Evolutionary conservation across 1,284 basidiomycete genomes (phyloP).

Genomic region (Trametes pubescens): DNA sequence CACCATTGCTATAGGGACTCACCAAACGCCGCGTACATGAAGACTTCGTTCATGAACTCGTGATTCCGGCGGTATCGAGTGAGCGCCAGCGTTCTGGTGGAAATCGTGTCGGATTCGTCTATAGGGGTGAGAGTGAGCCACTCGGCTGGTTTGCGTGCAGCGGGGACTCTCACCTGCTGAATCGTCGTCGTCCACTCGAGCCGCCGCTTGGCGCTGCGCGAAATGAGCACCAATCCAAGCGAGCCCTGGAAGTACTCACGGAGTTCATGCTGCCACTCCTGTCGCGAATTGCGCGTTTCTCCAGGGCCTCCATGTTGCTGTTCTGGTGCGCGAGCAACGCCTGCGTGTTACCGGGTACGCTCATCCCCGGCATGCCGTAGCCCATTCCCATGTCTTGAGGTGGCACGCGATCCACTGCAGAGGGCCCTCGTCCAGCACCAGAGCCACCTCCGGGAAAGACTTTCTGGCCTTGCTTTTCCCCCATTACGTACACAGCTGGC

Average conservation of each 20-base stretch:
- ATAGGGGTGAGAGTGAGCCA: not conserved
- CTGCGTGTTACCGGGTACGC: conserved; percentile 50
- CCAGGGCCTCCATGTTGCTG: conserved; percentile 70
- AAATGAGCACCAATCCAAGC: not conserved
- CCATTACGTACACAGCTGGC: conserved; percentile 69
- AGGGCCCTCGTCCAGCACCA: conserved; percentile 19
- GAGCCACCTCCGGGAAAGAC: conserved; percentile 47
- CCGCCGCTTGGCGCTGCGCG: conserved; percentile 28
- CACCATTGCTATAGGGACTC: conserved; percentile 26
- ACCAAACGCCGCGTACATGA: conserved; percentile 75
- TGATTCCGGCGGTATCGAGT: conserved; percentile 81
- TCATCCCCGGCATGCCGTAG: conserved; percentile 22
- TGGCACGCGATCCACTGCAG: conserved; percentile 20
- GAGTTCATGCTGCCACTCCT: conserved; percentile 45
- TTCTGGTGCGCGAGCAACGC: conserved; percentile 77
- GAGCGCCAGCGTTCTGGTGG: conserved; percentile 73
- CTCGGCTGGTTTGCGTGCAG: not conserved
- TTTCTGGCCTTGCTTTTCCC: conserved; percentile 74
- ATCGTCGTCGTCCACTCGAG: conserved; percentile 70
- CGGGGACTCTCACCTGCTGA: conserved; percentile 60
- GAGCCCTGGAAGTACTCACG: conserved; percentile 24
- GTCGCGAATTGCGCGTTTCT: conserved; percentile 59
- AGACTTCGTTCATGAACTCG: conserved; percentile 83
- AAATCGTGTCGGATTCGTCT: conserved; percentile 78
- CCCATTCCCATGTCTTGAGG: conserved; percentile 18